Base-by-base conservation (phyloP, 768 basidiomycete species). In the Wakefieldia striispora region DNA sequence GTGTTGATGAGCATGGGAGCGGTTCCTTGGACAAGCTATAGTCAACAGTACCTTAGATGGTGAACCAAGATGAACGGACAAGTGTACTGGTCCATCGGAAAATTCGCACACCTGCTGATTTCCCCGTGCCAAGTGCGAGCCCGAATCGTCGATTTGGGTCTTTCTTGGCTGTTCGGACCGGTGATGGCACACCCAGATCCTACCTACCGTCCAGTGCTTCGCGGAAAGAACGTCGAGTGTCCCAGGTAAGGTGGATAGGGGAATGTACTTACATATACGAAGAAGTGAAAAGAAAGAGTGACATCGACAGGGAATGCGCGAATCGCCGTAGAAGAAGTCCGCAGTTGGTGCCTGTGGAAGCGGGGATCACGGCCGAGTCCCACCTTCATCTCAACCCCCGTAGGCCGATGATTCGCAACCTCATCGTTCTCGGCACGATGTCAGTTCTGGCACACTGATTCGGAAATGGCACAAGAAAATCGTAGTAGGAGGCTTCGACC, bases 131-230 rank as follows among this genome's bases (percentile, higher is more conserved):
- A 33, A 33, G 33, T 23, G 36, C 17, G 20, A 26, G 47, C 34
- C 31, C 17, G 20, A 26, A 52, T 38, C 31, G 45, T 8, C 35
- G 26, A 52, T 41, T 53, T 27, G 23, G 16, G 31, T 48, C 39
- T 47, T 44, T 35, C 45, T 36, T 58, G 35, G 26, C 26, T 48
- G 21, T 36, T 42, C 43, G 50, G 56, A 54, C 33, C 21, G 47
- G 23, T 19, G 19, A 14, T 12, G 31, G 24, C 24, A 29, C 11
- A 12, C 29, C 26, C 17, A 31, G n/a, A 40, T 42, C 55, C 43
- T 31, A 38, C 47, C 33, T 35, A 29, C 34, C 26, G 23, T 24
- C 24, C 29, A n/a, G 17, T 2, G n/a, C 5, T 9, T 33, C 14
- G 29, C 12, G 29, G 4, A 29, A 6, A 33, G 14, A 31, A 6